phyloP scores from a whole-genome alignment of 208 protist genomes.

The Leishmania gerbilli region DNA sequence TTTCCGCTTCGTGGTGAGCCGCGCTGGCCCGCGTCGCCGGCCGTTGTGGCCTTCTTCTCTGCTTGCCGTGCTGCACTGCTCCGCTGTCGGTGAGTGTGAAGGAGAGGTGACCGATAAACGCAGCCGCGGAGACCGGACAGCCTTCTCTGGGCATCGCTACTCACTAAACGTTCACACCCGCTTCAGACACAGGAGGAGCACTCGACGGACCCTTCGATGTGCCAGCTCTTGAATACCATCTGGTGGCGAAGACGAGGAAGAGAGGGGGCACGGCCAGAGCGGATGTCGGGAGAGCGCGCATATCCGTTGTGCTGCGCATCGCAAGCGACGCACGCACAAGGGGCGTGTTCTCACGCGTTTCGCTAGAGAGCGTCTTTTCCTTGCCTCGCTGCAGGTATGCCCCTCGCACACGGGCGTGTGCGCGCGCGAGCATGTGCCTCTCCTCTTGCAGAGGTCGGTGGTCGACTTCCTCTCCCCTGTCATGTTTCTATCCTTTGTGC shows the following conservation, averaged over 20 bases:
- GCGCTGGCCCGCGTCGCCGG: neutral
- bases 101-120: neutral
- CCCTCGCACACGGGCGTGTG: neutral
- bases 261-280: neutral
- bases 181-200: neutral
- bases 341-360: neutral
- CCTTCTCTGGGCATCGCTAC: neutral
- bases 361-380: neutral
- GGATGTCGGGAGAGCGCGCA: neutral
- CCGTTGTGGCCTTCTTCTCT: neutral
- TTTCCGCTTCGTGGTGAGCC: conserved; percentile 1
- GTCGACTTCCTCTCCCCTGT: neutral
- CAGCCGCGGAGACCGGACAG: neutral
- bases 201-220: too few relatives aligned
- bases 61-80: neutral
- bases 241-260: neutral
- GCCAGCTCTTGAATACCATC: neutral
- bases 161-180: too few relatives aligned
- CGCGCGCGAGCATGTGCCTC: neutral
- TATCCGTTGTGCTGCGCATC: neutral
- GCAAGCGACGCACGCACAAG: neutral
- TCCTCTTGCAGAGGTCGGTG: neutral
- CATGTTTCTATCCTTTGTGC: neutral
- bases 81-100: neutral
- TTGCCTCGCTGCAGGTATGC: neutral